Conservation (phyloP, 352 stramenopile genomes). For the Pythium vanterpoolii region DNA sequence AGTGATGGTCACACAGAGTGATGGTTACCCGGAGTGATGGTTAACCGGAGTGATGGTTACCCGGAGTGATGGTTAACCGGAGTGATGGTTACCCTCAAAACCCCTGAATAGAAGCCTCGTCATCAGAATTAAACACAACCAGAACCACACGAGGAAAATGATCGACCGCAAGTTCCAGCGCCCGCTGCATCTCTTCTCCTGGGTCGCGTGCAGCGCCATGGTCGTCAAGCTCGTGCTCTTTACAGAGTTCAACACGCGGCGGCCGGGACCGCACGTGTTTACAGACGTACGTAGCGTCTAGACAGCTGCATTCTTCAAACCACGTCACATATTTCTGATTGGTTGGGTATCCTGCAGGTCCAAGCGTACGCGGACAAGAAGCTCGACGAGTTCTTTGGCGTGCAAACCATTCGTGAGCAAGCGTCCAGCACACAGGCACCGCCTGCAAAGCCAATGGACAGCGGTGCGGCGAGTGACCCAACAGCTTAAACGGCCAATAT, state of each 20-base stretch:
- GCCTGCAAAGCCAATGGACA: not conserved
- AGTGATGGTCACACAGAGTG: no score
- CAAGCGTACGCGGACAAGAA: conserved; percentile 80
- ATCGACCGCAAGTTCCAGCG: conserved; percentile 84
- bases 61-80: no score
- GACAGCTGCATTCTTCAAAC: not conserved
- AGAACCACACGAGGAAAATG: conserved; percentile 31
- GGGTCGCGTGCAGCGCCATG: conserved; percentile 74
- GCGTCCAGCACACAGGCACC: not conserved
- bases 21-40: no score
- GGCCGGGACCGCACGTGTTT: conserved; percentile 70
- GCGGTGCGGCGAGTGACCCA: not conserved
- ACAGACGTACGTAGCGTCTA: conserved; percentile 41
- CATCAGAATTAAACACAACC: not conserved
- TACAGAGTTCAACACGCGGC: conserved; percentile 67
- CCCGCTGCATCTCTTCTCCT: conserved; percentile 83
- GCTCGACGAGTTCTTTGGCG: conserved; percentile 86
- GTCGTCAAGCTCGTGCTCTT: conserved; percentile 83
- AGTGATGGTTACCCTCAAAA: not conserved
- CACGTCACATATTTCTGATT: not conserved
- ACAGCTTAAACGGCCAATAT: not conserved
- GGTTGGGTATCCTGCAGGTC: conserved; percentile 26
- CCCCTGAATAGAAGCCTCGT: not conserved
- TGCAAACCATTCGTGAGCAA: conserved; percentile 38
- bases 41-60: no score